Evolutionary conservation across 371 early-diverging fungal genomes (phyloP).

Genomic region (Mortierella sp.): DNA sequence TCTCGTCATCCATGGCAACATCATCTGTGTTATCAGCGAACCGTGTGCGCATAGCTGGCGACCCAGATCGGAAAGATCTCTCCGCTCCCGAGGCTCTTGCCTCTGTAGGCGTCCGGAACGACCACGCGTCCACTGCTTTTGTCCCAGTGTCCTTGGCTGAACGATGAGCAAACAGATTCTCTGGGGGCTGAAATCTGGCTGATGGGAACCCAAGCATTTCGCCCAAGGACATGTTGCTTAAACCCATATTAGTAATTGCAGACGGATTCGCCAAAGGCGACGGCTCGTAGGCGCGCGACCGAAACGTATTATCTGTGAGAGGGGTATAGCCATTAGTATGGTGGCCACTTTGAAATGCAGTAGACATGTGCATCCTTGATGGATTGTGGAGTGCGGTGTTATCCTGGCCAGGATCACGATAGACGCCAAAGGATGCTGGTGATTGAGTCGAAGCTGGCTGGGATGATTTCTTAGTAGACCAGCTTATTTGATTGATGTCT

Average conservation of each 20-base stretch:
- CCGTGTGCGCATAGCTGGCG: slow-evolving; percentile 3
- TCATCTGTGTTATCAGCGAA: slow-evolving; percentile 15
- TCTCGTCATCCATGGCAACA: slow-evolving; percentile 23
- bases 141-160: background rate
- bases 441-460: background rate
- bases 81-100: background rate
- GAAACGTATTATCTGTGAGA: slow-evolving; percentile 27
- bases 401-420: slow-evolving; percentile 32
- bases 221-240: slow-evolving; percentile 41
- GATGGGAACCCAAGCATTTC: slow-evolving; percentile 52
- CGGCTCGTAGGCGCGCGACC: slow-evolving; percentile 47
- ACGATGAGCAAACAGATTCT: slow-evolving; percentile 50
- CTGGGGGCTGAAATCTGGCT: slow-evolving; percentile 48
- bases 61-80: background rate
- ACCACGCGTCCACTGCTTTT: slow-evolving; percentile 21
- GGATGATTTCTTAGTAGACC: slow-evolving; percentile 37
- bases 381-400: background rate
- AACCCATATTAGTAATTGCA: slow-evolving; percentile 26
- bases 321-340: background rate
- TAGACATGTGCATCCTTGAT: background rate
- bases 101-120: slow-evolving; percentile 9
- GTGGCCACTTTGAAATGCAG: too few relatives aligned
- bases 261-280: slow-evolving; percentile 51
- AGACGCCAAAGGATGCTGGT: slow-evolving; percentile 41
- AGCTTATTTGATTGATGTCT: slow-evolving; percentile 30